Evolutionary conservation across 306 rosid species (phyloP), one percentile per base, ranked within the genome.

Genomic region (Coriaria nepalensis): DNA sequence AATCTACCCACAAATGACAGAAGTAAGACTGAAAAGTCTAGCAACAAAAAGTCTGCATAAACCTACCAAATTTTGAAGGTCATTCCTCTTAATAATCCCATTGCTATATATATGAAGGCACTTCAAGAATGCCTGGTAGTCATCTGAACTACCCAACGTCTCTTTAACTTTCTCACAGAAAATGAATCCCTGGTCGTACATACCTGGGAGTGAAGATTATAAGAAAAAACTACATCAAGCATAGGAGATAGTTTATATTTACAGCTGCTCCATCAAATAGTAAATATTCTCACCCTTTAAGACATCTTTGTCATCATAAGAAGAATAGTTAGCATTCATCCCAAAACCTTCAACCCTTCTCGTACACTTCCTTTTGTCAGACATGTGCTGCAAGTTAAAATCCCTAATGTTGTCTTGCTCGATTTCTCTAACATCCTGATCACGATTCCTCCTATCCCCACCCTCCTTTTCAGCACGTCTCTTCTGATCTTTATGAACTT

Each of bases 71-170:
- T 87, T 52, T 57, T 85, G 86, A 75, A 92, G 68, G 57, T 92
- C 96, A 43, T 75, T 60, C 41, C 87, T 70, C 29, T 87, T 82
- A 60, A 92, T 92, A 64, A 92, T 92, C 61, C 82, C 96, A 78
- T 71, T 82, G 93, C 88, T 79, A 68, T 82, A 86, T 52, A 92
- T 92, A 73, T 92, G 96, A 45, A 92, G 78, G 55, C 96, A 86
- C 78, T 73, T 85, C 94, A 92, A 78, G 70, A 92, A 85, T 70
- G 85, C 96, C 71, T 92, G 98, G 78, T 92, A 92, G 64, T 64
- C 61, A 3, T 82, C 96, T 61, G 86, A 56, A 73, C 82, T 79
- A 50, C 63, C 70, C 64, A 92, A 73, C 74, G 67, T 92, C 68
- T 79, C 96, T 70, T 86, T 92, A 68, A 92, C 96, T 74, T 81